Conservation (phyloP, 176 grass and related monocot genomes). For the Hordeum marinum region DNA sequence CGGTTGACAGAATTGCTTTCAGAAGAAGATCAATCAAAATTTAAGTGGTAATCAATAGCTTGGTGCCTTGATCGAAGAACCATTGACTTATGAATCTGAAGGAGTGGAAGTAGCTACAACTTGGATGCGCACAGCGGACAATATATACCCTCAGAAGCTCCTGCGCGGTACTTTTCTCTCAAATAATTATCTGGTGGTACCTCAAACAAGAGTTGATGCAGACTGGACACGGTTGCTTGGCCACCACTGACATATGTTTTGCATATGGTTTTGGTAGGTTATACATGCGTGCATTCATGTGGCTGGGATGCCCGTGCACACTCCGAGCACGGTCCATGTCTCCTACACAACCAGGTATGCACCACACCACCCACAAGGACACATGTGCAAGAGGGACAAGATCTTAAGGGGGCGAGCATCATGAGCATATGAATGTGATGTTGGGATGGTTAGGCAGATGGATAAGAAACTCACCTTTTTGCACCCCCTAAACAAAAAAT, state of each 20-base stretch:
- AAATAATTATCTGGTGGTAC: not conserved
- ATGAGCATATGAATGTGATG: conserved; percentile 22
- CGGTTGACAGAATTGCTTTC: not conserved
- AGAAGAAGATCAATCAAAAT: conserved; percentile 14
- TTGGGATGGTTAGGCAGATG: conserved; percentile 20
- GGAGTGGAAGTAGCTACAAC: not conserved
- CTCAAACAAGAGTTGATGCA: conserved; percentile 6
- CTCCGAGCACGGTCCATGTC: not conserved
- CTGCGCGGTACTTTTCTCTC: not conserved
- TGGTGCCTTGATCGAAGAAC: not conserved
- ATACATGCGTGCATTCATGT: not conserved
- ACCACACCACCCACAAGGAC: not conserved
- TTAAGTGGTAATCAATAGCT: not conserved
- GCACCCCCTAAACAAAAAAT: conserved; percentile 2
- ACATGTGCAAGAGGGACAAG: conserved; percentile 18
- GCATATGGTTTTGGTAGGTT: conserved; percentile 35
- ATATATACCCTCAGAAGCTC: not conserved
- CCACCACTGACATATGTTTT: conserved; percentile 8
- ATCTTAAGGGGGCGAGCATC: conserved; percentile 15
- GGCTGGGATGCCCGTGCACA: conserved; percentile 13
- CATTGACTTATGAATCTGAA: not conserved
- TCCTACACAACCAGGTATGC: conserved; percentile 30
- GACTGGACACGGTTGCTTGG: conserved; percentile 8
- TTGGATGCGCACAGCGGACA: not conserved
- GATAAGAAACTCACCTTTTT: conserved; percentile 26